Base-by-base conservation (phyloP, 2,329 filamentous ascomycete species). In the Penicillium sp. region DNA sequence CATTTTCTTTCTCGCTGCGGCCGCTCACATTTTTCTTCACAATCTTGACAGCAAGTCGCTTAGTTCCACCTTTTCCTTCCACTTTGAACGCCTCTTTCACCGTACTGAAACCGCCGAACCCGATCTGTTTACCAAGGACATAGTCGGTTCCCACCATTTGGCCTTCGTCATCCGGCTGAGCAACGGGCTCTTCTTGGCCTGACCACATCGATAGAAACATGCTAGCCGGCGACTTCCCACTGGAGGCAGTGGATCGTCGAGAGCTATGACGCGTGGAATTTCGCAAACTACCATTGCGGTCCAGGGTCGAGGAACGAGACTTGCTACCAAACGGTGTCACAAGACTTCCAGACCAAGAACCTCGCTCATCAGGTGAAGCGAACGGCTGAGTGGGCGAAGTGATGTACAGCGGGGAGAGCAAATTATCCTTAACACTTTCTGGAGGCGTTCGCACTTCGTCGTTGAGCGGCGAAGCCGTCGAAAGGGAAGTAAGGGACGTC, bases 41-140 rank as follows among this genome's bases (percentile, higher is more conserved):
- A 48, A 84, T 80, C 56, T 84, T 84, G 45, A 84, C 80, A 2
- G 80, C 80, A 6, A 68, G 56, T 12, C 59, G 59, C 36, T 73
- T 72, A n/a, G 74, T 69, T 28, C 72, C 66, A 26, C 73, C 72
- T 33, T 70, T 64, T 20, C 72, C 73, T 34, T 76, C 72, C 30
- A 82, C 73, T 37, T 78, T 81, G 43, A 72, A 78, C 6, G 80
- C 79, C 60, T 84, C 79, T 52, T 80, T 82, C 22, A 84, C 77
- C 1, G 76, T 69, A 46, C 78, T 81, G 58, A 83, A 83, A 3
- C 80, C 80, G 16, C 80, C 80, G 45, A 70, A 76, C 2, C 77
- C 80, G 42, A 84, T 77, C 42, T 78, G 74, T 47, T 79, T 78
- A 32, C 80, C 80, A 35, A 84, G 75, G 20, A 84, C 76, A 57